Percentiles rank a stretch among this genome's conserved stretches.
phyloP scores from a whole-genome alignment of 2,329 filamentous ascomycete species.

The Calonectria pseudoreteaudii region DNA sequence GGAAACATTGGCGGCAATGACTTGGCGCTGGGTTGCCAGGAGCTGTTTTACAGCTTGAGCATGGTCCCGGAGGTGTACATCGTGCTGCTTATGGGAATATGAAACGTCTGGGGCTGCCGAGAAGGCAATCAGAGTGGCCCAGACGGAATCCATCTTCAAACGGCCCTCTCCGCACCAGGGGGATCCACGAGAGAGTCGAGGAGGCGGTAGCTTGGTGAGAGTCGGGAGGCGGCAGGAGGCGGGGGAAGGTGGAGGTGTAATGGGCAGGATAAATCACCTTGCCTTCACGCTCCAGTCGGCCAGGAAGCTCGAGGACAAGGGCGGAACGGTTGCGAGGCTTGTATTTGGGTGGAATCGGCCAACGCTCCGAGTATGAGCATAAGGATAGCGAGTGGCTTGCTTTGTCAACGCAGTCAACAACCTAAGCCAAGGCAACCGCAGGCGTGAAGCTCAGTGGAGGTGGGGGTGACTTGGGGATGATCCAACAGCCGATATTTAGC shows the following conservation, averaged over 20 bases:
- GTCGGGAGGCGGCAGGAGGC: conserved; percentile 24
- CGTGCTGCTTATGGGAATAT: conserved; percentile 50
- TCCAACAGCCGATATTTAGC: neutral
- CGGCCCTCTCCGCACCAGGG: conserved; percentile 15
- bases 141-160: conserved; percentile 47
- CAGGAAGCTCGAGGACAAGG: neutral
- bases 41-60: conserved; percentile 52
- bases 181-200: conserved; percentile 6
- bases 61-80: conserved; percentile 54
- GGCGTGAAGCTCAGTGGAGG: conserved; percentile 7
- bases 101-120: conserved; percentile 46
- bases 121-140: conserved; percentile 54
- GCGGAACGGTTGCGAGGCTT: neutral
- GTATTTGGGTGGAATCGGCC: neutral
- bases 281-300: conserved; percentile 2
- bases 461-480: neutral
- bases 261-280: conserved; percentile 12
- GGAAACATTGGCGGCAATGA: conserved; percentile 49
- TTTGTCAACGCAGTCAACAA: conserved; percentile 8
- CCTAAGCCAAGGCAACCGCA: conserved; percentile 4
- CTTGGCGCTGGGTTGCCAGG: conserved; percentile 46
- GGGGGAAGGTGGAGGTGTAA: conserved; percentile 26
- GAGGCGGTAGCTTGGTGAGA: neutral
- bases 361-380: neutral
- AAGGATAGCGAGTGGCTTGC: neutral